Evolutionary conservation across 768 basidiomycete genomes (phyloP).

Genomic region (Leccinum incarnatum): DNA sequence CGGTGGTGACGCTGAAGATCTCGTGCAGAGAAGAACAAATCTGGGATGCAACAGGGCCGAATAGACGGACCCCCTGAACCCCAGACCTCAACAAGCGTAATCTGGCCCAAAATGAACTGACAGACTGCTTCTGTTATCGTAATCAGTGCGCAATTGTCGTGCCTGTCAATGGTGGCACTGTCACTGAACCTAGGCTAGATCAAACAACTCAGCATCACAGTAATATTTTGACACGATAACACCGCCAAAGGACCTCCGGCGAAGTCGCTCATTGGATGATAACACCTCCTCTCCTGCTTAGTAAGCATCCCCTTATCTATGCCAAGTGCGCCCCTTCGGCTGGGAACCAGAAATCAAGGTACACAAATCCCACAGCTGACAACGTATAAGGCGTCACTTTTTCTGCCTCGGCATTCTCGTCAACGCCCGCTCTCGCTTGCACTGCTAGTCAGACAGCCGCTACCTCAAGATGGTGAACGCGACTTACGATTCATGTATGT

Average conservation of each 20-base stretch:
- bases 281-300: slow-evolving; percentile 18
- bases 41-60: not conserved
- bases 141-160: not conserved
- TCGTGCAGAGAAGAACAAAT: not conserved
- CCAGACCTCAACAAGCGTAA: not conserved
- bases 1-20: not conserved
- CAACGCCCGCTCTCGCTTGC: slow-evolving; percentile 3
- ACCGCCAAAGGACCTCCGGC: not conserved
- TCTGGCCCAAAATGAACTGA: slow-evolving; percentile 2
- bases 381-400: slow-evolving; percentile 15
- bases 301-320: slow-evolving; percentile 22
- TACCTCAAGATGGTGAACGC: slow-evolving; percentile 40
- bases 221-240: slow-evolving; percentile 19
- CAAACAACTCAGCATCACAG: not conserved
- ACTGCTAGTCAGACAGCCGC: not conserved
- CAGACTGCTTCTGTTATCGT: slow-evolving; percentile 13
- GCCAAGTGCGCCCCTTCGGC: slow-evolving; percentile 3
- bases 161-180: slow-evolving; percentile 10
- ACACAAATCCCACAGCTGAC: slow-evolving; percentile 18
- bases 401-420: not conserved
- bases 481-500: slow-evolving; percentile 41
- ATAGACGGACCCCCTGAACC: not conserved
- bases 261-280: slow-evolving; percentile 21
- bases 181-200: not conserved
- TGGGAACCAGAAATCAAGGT: slow-evolving; percentile 7